Conservation (phyloP, 176 grass and related monocot species). For the Luzula sylvatica region DNA sequence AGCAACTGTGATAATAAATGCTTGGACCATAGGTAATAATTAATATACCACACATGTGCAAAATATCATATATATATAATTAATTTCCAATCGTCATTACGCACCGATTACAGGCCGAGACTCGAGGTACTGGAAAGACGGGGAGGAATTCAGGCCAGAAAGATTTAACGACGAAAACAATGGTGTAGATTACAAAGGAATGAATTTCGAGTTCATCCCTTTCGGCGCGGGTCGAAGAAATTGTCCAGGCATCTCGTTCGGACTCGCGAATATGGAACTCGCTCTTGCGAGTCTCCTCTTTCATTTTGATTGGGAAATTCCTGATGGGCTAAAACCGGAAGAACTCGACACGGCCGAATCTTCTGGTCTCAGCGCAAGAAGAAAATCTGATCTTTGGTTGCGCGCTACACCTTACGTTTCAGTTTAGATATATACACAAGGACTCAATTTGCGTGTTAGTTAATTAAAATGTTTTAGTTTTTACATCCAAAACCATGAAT, state of each 20-base stretch:
- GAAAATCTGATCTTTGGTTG: slow-evolving; percentile 11
- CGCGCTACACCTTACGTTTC: background rate
- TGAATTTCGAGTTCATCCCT: slow-evolving; percentile 12
- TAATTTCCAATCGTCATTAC: too few relatives aligned
- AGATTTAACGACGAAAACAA: background rate
- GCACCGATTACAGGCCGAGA: slow-evolving; percentile 7
- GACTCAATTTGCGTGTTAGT: too few relatives aligned
- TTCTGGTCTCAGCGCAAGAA: background rate
- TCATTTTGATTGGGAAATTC: slow-evolving; percentile 19
- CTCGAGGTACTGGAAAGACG: slow-evolving; percentile 11
- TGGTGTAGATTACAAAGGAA: slow-evolving; percentile 6
- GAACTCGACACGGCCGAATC: slow-evolving; percentile 19
- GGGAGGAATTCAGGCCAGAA: slow-evolving; percentile 19
- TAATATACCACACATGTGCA: too few relatives aligned
- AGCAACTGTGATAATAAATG: slow-evolving; percentile 17
- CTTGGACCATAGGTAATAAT: slow-evolving; percentile 17
- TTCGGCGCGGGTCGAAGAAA: slow-evolving; percentile 25
- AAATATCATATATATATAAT: too few relatives aligned
- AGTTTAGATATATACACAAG: background rate
- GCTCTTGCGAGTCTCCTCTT: slow-evolving; percentile 13
- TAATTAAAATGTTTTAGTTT: too few relatives aligned
- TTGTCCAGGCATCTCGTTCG: slow-evolving; percentile 15
- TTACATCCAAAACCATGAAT: too few relatives aligned
- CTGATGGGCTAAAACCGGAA: background rate
- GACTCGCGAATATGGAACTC: background rate